Conservation (phyloP, 192 early-diverging fungal species). For the Oehlia diaphana region DNA sequence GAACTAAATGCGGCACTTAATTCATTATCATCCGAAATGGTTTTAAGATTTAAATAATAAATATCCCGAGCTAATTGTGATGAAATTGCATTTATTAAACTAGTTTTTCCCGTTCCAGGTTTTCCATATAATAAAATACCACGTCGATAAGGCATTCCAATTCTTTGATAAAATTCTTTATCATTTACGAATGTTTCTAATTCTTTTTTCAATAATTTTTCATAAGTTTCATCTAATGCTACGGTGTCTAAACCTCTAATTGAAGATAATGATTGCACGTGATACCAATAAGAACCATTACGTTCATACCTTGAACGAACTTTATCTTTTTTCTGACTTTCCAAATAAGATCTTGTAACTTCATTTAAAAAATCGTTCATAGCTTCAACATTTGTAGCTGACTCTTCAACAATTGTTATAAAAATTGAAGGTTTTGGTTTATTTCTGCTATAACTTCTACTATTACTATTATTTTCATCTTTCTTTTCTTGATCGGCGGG, state of each 20-base stretch:
- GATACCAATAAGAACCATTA: conserved; percentile 1
- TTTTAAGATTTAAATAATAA: conserved; percentile 44
- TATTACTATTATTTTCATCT: neutral
- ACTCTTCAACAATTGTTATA: conserved; percentile 15
- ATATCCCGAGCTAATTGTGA: conserved; percentile 36
- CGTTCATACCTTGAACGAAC: conserved; percentile 18
- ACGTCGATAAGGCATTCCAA: conserved; percentile 63
- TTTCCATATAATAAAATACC: conserved; percentile 45
- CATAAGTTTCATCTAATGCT: conserved; percentile 51
- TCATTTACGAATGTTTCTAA: conserved; percentile 53
- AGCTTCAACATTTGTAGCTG: conserved; percentile 3
- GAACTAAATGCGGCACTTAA: conserved; percentile 35
- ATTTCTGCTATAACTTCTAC: neutral
- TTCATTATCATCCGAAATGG: conserved; percentile 37
- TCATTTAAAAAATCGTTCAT: conserved; percentile 21
- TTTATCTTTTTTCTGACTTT: neutral
- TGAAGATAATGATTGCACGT: conserved; percentile 8
- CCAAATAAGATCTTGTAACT: conserved; percentile 16
- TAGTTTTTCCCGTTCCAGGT: conserved; percentile 49
- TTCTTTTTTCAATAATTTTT: conserved; percentile 49
- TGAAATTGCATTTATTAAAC: conserved; percentile 43
- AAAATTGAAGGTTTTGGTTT: conserved; percentile 28
- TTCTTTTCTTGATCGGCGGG: neutral
- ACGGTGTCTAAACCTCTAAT: conserved; percentile 53
- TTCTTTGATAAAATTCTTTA: conserved; percentile 57